A percentile compares a stretch with the other conserved stretches of the same genome.
These are phyloP conservation scores for Myxozyma monticola DNA, from an alignment of 805 yeast species.

Conservation along the genomic window DNA sequence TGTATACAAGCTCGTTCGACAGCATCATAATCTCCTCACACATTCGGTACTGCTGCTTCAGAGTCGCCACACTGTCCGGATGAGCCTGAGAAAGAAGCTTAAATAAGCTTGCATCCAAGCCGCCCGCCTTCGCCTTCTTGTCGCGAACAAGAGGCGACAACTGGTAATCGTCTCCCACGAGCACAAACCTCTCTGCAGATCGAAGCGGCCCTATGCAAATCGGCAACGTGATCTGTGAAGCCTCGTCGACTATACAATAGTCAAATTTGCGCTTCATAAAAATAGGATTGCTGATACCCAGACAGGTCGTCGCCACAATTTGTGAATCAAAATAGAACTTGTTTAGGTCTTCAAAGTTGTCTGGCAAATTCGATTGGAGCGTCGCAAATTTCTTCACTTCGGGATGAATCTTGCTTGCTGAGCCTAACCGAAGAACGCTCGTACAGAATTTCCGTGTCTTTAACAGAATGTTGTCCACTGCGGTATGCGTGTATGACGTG, in stretches of 20 bases:
- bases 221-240: constrained; percentile 93
- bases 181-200: constrained; percentile 71
- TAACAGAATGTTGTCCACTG: constrained; percentile 86
- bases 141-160: constrained; percentile 82
- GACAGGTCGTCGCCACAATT: constrained; percentile 86
- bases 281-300: constrained; percentile 66
- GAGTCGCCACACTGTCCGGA: constrained; percentile 73
- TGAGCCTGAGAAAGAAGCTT: constrained; percentile 66
- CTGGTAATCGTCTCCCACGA: constrained; percentile 97
- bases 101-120: constrained; percentile 76
- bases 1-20: constrained; percentile 76
- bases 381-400: constrained; percentile 50
- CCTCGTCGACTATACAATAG: constrained; percentile 94
- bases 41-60: constrained; percentile 89
- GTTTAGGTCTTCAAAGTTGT: constrained; percentile 46
- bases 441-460: constrained; percentile 57
- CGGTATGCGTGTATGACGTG: constrained; percentile 90
- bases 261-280: constrained; percentile 69
- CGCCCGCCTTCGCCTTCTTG: constrained; percentile 61
- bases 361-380: constrained; percentile 12
- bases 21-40: constrained; percentile 81
- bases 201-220: constrained; percentile 84
- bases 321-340: constrained; percentile 54
- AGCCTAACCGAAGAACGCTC: constrained; percentile 68
- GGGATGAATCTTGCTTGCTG: constrained; percentile 58